Evolutionary conservation across 768 basidiomycete species (phyloP), one percentile per base, ranked within the genome.

Genomic region (Lactarius tabidus): DNA sequence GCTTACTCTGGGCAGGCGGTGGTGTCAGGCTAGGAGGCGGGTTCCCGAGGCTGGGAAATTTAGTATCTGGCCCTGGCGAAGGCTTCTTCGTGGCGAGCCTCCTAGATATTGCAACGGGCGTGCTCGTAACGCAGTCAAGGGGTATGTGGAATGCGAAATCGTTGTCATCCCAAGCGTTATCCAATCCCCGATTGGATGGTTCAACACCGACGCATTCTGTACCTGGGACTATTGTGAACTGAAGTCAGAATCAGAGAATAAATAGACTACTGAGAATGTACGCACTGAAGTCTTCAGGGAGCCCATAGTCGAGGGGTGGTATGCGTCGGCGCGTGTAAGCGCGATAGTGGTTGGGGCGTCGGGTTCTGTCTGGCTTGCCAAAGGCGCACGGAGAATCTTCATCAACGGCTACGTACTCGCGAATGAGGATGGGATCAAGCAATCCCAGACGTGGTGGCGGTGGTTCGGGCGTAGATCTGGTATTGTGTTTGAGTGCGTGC

Each of bases 301-400:
- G 56, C 4, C 48, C 48, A 23, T 60, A 60, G 59, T 60, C 48
- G 23, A 60, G 59, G 26, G 33, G 38, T 35, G 48, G 59, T 17
- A 60, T 60, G 18, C 20, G 15, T 28, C 7, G 59, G 41, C 59
- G 59, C 33, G 15, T 1, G 29, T 12, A 18, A 20, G 20, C 33
- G 12, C n/a, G 33, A 39, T 14, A 28, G 33, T 12, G n/a, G 23
- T 20, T 23, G 59, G 9, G n/a, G 18, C 10, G 33, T 12, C 23
- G 35, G 9, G 2, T 20, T 7, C 10, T 38, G 36, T 18, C n/a
- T 18, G 0, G 26, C 8, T 33, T 38, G 20, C 36, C 36, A 1
- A 18, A 26, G 51, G 35, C 17, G 26, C 17, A 28, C 35, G 26
- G 36, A 6, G 59, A 53, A 29, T 60, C 59, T 12, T 52, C 59